Percentiles rank a stretch among this genome's conserved stretches.
Evolutionary conservation across 2,329 filamentous ascomycete species (phyloP).

Genomic region (Reticulascus tulasneorum): DNA sequence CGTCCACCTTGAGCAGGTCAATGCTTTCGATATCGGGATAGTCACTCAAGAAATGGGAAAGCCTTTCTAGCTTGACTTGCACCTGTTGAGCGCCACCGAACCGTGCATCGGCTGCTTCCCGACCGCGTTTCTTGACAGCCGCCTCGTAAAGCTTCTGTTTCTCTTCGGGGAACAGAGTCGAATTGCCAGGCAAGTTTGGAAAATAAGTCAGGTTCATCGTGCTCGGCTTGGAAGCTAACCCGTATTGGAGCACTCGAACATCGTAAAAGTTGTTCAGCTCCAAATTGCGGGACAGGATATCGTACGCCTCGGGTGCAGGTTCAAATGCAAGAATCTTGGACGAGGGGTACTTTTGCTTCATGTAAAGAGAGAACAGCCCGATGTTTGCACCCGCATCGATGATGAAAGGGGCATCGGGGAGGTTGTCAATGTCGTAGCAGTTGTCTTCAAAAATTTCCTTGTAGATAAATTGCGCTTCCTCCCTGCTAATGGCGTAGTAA

Average conservation of each 20-base stretch:
- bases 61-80: slow-evolving; percentile 11
- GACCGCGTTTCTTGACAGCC: background rate
- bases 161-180: slow-evolving; percentile 15
- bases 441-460: slow-evolving; percentile 18
- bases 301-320: slow-evolving; percentile 17
- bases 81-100: slow-evolving; percentile 8
- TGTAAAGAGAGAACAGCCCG: slow-evolving; percentile 21
- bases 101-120: slow-evolving; percentile 5
- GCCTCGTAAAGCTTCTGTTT: slow-evolving; percentile 9
- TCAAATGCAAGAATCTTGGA: slow-evolving; percentile 22
- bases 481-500: slow-evolving; percentile 9
- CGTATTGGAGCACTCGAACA: slow-evolving; percentile 12
- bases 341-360: slow-evolving; percentile 18
- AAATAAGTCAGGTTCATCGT: slow-evolving; percentile 14
- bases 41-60: slow-evolving; percentile 16
- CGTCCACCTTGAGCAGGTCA: slow-evolving; percentile 23
- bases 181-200: slow-evolving; percentile 18
- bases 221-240: slow-evolving; percentile 5
- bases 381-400: slow-evolving; percentile 23
- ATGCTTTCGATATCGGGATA: slow-evolving; percentile 11
- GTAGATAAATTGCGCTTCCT: slow-evolving; percentile 17
- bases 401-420: slow-evolving; percentile 13
- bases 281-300: slow-evolving; percentile 16
- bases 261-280: slow-evolving; percentile 9
- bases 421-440: slow-evolving; percentile 15